Percentiles rank a stretch among this genome's conserved stretches.
Conservation (phyloP, 805 yeast species). For the Grigorovia jiainica region DNA sequence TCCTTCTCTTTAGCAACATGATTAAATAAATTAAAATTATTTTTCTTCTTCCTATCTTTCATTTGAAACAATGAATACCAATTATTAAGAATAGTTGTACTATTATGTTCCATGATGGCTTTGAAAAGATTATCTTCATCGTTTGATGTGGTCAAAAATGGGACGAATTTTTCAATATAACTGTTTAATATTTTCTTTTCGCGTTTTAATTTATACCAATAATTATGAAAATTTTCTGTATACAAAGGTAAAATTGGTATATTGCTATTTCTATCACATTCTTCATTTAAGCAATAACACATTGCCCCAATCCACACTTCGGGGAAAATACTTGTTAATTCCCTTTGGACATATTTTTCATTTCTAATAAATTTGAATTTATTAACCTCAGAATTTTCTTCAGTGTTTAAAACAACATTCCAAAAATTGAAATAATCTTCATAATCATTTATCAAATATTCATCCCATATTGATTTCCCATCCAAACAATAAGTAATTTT, state of each 20-base stretch:
- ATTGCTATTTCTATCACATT: slow-evolving; percentile 31
- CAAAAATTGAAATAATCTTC: not conserved
- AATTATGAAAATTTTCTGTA: slow-evolving; percentile 44
- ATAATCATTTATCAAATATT: slow-evolving; percentile 6
- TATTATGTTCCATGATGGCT: not conserved
- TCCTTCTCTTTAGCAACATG: not conserved
- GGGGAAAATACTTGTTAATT: slow-evolving; percentile 42
- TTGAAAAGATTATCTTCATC: not conserved
- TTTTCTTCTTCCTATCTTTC: not conserved
- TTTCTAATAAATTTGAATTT: slow-evolving; percentile 56
- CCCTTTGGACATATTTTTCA: slow-evolving; percentile 39
- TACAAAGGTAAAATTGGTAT: slow-evolving; percentile 46
- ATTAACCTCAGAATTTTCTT: too few species aligned
- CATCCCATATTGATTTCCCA: slow-evolving; percentile 40
- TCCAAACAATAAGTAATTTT: slow-evolving; percentile 42
- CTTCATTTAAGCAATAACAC: slow-evolving; percentile 36
- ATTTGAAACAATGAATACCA: not conserved
- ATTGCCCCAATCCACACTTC: slow-evolving; percentile 56
- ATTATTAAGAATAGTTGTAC: not conserved
- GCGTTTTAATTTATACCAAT: slow-evolving; percentile 34
- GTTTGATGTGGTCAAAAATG: slow-evolving; percentile 46
- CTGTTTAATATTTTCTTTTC: slow-evolving; percentile 15
- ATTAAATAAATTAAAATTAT: not conserved
- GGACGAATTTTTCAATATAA: slow-evolving; percentile 39
- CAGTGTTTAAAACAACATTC: too few species aligned